Evolutionary conservation across 441 rosid species (phyloP).

Genomic region (Eruca vesicaria): DNA sequence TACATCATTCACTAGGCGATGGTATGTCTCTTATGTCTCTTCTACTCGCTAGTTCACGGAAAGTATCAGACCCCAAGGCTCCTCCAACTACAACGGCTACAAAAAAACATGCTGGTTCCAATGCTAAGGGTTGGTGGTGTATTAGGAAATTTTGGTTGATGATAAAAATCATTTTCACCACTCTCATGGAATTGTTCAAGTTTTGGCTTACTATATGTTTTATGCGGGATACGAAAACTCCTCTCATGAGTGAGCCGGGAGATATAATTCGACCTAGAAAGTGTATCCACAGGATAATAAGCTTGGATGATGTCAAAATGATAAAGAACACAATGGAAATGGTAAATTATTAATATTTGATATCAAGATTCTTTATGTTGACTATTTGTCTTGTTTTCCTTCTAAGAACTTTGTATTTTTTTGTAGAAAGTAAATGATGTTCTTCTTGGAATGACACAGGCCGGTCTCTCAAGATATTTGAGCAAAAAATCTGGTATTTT

Average conservation of each 20-base stretch:
- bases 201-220: conserved; percentile 23
- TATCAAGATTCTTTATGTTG: neutral
- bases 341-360: neutral
- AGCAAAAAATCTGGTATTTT: conserved; percentile 41
- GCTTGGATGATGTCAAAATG: neutral
- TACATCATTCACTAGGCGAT: conserved; percentile 47
- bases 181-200: conserved; percentile 18
- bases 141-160: conserved; percentile 22
- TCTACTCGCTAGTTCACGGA: conserved; percentile 38
- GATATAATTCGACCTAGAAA: neutral
- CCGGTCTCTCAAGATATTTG: conserved; percentile 61
- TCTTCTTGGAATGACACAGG: conserved; percentile 61
- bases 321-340: neutral
- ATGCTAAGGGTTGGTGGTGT: neutral
- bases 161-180: conserved; percentile 26
- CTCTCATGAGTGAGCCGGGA: conserved; percentile 3
- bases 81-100: conserved; percentile 30
- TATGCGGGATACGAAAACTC: conserved; percentile 38
- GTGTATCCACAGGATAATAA: neutral
- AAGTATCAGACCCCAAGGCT: conserved; percentile 34
- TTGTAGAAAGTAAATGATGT: conserved; percentile 70
- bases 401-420: too few relatives aligned
- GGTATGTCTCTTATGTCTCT: conserved; percentile 53
- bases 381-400: neutral
- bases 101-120: neutral